Percentiles rank a stretch among this genome's conserved stretches.
Evolutionary conservation across 352 stramenopile genomes (phyloP).

Genomic region (Phytophthora chlamydospora): DNA sequence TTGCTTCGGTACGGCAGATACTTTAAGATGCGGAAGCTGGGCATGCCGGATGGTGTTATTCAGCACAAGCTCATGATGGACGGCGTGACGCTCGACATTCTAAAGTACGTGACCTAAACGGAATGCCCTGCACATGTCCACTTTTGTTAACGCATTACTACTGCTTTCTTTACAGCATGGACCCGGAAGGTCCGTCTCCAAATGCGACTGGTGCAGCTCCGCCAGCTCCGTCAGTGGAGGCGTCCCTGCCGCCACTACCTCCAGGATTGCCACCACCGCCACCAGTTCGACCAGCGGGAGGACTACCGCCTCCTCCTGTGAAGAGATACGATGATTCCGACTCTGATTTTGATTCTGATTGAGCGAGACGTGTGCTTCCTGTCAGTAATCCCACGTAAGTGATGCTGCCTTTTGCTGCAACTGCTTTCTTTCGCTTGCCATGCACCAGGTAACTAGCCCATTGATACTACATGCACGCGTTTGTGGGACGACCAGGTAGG

Average conservation of each 20-base stretch:
- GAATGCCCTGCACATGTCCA: neutral
- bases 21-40: constrained; percentile 87
- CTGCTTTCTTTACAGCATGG: constrained; percentile 56
- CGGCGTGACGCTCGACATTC: constrained; percentile 70
- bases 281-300: constrained; percentile 32
- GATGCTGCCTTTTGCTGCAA: neutral
- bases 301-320: constrained; percentile 56
- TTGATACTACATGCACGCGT: no score
- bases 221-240: constrained; percentile 9
- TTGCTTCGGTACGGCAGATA: constrained; percentile 50
- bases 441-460: no score
- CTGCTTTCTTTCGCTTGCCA: no score
- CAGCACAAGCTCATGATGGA: constrained; percentile 86
- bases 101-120: constrained; percentile 49
- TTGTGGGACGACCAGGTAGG: no score
- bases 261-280: constrained; percentile 33
- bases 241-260: constrained; percentile 40
- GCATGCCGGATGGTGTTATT: constrained; percentile 79
- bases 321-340: constrained; percentile 46
- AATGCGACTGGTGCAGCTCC: constrained; percentile 44
- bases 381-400: constrained; percentile 15
- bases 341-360: constrained; percentile 71
- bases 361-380: constrained; percentile 11
- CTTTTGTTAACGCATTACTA: neutral
- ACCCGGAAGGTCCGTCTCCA: constrained; percentile 76